phyloP scores from a whole-genome alignment of 2,329 filamentous ascomycete species.

The Fusarium subglutinans region DNA sequence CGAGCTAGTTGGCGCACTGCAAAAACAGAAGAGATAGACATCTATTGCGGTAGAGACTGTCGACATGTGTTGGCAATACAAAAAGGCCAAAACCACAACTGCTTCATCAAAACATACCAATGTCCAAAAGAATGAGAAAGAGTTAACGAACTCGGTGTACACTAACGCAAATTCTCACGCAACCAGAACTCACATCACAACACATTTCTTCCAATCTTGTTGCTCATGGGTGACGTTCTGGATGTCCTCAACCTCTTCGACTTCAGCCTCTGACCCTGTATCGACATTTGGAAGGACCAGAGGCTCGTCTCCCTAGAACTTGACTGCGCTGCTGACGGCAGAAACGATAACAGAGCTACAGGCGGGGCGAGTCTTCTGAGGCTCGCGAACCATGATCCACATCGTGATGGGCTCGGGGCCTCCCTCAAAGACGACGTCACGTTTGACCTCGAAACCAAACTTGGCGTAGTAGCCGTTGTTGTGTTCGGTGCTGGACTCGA shows the following conservation, averaged over 20 bases:
- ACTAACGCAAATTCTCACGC: background rate
- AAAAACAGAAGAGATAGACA: conserved; percentile 23
- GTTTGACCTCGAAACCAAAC: conserved; percentile 75
- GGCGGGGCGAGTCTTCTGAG: conserved; percentile 50
- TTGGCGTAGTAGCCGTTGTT: conserved; percentile 79
- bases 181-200: conserved; percentile 26
- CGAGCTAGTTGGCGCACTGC: conserved; percentile 31
- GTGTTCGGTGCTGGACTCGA: conserved; percentile 76
- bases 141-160: background rate
- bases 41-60: conserved; percentile 35
- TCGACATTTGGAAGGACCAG: conserved; percentile 23
- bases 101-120: background rate
- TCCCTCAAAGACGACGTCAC: conserved; percentile 70
- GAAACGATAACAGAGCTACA: conserved; percentile 40
- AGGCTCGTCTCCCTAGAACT: conserved; percentile 39
- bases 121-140: conserved; percentile 8
- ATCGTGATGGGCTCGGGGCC: conserved; percentile 68
- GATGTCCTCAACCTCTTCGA: conserved; percentile 3
- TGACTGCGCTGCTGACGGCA: conserved; percentile 33
- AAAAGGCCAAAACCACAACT: conserved; percentile 5
- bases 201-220: conserved; percentile 18
- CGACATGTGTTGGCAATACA: background rate
- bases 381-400: conserved; percentile 86
- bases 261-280: conserved; percentile 29
- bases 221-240: background rate